Base-by-base conservation (phyloP, 2,329 filamentous ascomycete species). In the Talaromyces sp. region DNA sequence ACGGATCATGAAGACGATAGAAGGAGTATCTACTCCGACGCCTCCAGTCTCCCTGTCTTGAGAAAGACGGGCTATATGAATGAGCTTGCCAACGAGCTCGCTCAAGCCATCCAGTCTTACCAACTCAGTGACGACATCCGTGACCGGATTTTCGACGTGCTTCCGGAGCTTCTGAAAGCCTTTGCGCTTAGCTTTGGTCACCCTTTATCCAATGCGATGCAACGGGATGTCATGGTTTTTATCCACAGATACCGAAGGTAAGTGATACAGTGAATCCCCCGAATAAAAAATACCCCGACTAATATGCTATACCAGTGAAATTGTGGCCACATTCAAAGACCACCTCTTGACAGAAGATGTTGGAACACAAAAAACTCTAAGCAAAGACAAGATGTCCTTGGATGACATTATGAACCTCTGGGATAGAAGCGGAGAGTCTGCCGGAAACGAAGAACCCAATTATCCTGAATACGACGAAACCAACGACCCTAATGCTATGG, bases 221-320 rank as follows among this genome's bases (percentile, higher is more conserved):
- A 61, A 19, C 43, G 59, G 7, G 59, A 61, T 58, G 55, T 61
- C 41, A 61, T 61, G 59, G 46, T 61, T 17, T 61, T 61, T 21
- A 54, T 61, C 32, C 59, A 58, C 46, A 61, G 21, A 38, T 58
- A 61, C 26, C 54, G 59, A 51, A 61, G 54, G 59, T 61, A 52
- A 10, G 58, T 55, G 17, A 19, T 38, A 27, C 8, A 31, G 14
- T 54, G 7, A 32, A 27, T 19, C 24, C 14, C 41, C 1, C n/a
- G 3, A 29, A 32, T 17, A 56, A 26, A 35, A 24, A 14, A 54
- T n/a, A 9, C 43, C 6, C 38, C 27, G 19, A 17, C 24, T 53
- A n/a, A 43, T 53, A 17, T 51, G 13, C n/a, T 31, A 6, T 54
- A 13, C 29, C 41, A 58, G 56, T 29, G 46, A 58, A 46, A 58